Conservation (phyloP, 305 asterid genomes). For the Nicotiana rustica region DNA sequence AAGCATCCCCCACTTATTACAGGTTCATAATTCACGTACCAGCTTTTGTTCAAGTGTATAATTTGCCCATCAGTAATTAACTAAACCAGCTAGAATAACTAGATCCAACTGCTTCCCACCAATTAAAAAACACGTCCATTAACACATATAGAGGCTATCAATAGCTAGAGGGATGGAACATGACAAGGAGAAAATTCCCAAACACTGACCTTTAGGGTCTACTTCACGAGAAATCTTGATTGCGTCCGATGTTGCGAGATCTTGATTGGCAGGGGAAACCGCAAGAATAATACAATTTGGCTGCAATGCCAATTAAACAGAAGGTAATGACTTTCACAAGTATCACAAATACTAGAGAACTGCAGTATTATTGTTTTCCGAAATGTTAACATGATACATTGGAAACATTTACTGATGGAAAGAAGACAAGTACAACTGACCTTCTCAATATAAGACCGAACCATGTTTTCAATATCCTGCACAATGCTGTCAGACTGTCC, state of each 20-base stretch:
- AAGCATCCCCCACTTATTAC: background rate
- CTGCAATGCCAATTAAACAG: slow-evolving; percentile 47
- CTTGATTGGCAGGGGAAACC: slow-evolving; percentile 88
- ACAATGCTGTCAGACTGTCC: slow-evolving; percentile 89
- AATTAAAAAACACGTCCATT: slow-evolving; percentile 1
- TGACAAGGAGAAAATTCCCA: background rate
- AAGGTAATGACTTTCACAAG: slow-evolving; percentile 10
- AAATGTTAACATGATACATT: background rate
- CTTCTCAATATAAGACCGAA: slow-evolving; percentile 83
- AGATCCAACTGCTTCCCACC: background rate
- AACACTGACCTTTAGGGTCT: slow-evolving; percentile 69
- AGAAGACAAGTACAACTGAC: slow-evolving; percentile 46
- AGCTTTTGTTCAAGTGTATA: background rate
- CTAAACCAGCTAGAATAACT: background rate
- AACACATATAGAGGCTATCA: background rate
- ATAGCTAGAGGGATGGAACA: background rate
- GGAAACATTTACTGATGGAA: background rate
- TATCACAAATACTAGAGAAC: slow-evolving; percentile 13
- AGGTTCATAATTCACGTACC: background rate
- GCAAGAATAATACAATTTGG: slow-evolving; percentile 86
- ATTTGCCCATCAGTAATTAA: background rate
- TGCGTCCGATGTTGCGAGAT: slow-evolving; percentile 89
- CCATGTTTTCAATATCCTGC: slow-evolving; percentile 88
- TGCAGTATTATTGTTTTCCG: background rate
- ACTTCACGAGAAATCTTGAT: slow-evolving; percentile 85